Evolutionary conservation across 192 early-diverging fungal species (phyloP), one percentile per base, ranked within the genome.

Genomic region (Entrophospora sp.): DNA sequence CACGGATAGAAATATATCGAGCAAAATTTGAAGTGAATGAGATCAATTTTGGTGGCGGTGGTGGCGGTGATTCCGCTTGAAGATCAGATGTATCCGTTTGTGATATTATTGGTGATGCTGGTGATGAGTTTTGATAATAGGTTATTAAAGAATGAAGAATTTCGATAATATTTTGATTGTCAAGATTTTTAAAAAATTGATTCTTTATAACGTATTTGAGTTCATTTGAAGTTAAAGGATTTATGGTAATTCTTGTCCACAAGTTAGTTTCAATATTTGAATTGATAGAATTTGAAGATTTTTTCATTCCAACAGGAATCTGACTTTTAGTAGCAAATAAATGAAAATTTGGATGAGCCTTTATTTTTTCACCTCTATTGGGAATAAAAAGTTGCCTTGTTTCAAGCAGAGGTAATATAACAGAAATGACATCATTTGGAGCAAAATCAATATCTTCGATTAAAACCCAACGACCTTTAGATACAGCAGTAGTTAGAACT

Each of bases 371-470:
- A 42, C 94, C 95, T 45, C 94, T 82, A 40, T 85, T 88, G 9
- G 95, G 81, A 37, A 97, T 91, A 71, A 95, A 93, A 37, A 99
- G 78, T n/a, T 83, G 83, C 7, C 91, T 75, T 14, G 87, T 89
- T 77, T 99, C 94, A 5, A 99, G 79, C 22, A 99, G 77, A 3
- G 96, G 93, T n/a, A 95, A 68, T 44, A 99, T 79, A 8, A 95
- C 85, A 16, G 91, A 89, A 46, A 98, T 73, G 22, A 98, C 95
- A 65, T 99, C 97, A 12, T 85, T 64, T n/a, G 97, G 90, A 0
- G 97, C 97, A 27, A 93, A 75, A 70, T 99, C 93, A 63, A 99
- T 88, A 78, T 98, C 95, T 76, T 99, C 97, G 69, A 99, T 85
- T 46, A 99, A 75, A 48, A 99, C 85, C 97, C 97, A 99, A 12